These are phyloP conservation scores for Eleusine indica DNA, from an alignment of 176 grass and related monocot genomes.

Conservation along the genomic window DNA sequence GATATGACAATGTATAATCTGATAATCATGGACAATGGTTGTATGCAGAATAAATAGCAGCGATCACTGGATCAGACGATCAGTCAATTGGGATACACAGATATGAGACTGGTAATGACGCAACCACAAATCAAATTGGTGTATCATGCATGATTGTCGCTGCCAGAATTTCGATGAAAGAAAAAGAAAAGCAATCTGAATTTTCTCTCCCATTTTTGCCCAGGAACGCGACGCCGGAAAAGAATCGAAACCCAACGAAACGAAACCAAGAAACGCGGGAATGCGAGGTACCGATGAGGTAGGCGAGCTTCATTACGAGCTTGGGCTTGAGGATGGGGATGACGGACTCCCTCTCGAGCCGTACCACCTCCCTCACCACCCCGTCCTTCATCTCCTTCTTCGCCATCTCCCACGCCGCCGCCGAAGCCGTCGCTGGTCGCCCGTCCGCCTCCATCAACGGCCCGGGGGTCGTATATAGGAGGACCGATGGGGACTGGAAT, in stretches of 20 bases:
- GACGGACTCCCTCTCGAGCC: conserved; percentile 84
- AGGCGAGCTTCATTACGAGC: conserved; percentile 67
- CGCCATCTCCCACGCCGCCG: conserved; percentile 41
- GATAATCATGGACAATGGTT: neutral
- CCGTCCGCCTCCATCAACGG: neutral
- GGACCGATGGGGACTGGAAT: conserved; percentile 8
- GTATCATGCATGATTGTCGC: too few species aligned
- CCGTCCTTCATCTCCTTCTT: conserved; percentile 36
- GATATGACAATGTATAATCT: neutral
- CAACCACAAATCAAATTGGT: neutral
- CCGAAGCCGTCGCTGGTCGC: conserved; percentile 35
- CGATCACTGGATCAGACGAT: neutral
- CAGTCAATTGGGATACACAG: neutral
- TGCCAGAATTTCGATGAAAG: neutral
- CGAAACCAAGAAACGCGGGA: neutral
- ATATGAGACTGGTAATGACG: neutral
- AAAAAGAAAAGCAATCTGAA: neutral
- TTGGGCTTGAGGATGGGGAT: conserved; percentile 88
- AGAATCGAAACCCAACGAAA: neutral
- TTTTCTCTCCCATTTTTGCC: neutral
- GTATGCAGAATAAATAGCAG: neutral
- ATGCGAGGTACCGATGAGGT: conserved; percentile 55
- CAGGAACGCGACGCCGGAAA: neutral
- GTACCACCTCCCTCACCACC: conserved; percentile 70
- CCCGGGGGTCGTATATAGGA: conserved; percentile 18